Evolutionary conservation across 192 early-diverging fungal species (phyloP).

Genomic region (Rhizophlyctis rosea): DNA sequence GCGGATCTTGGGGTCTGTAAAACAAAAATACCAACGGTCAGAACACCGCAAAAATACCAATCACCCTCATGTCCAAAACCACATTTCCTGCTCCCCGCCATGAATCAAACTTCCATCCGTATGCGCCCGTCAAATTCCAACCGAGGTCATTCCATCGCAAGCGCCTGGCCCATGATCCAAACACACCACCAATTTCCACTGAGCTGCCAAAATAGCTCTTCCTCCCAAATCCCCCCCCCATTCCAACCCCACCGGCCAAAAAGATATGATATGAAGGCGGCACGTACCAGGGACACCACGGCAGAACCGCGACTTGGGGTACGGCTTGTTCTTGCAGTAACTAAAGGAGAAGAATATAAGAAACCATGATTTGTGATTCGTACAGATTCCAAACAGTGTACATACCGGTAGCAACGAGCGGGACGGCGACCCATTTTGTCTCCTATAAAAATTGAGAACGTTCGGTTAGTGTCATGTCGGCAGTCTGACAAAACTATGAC

Average conservation of each 20-base stretch:
- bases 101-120: too few relatives aligned
- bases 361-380: neutral
- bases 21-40: slow-evolving; percentile 5
- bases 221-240: too few relatives aligned
- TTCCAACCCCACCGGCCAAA: slow-evolving; percentile 1
- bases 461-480: too few relatives aligned
- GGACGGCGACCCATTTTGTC: slow-evolving; percentile 94
- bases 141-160: too few relatives aligned
- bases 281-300: slow-evolving; percentile 91
- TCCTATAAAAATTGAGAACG: too few relatives aligned
- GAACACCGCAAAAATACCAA: slow-evolving; percentile 1
- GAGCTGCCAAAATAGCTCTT: too few relatives aligned
- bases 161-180: neutral
- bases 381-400: neutral
- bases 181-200: neutral
- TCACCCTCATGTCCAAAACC: too few relatives aligned
- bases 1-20: slow-evolving; percentile 91
- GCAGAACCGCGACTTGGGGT: slow-evolving; percentile 97
- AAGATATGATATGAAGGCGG: too few relatives aligned
- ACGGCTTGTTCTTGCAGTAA: slow-evolving; percentile 99
- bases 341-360: slow-evolving; percentile 28
- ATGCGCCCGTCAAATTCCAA: too few relatives aligned
- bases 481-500: too few relatives aligned
- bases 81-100: too few relatives aligned
- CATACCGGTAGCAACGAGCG: slow-evolving; percentile 96